These are phyloP conservation scores for Eucalyptus brandiana DNA, from an alignment of 345 rosid genomes.

Conservation along the genomic window DNA sequence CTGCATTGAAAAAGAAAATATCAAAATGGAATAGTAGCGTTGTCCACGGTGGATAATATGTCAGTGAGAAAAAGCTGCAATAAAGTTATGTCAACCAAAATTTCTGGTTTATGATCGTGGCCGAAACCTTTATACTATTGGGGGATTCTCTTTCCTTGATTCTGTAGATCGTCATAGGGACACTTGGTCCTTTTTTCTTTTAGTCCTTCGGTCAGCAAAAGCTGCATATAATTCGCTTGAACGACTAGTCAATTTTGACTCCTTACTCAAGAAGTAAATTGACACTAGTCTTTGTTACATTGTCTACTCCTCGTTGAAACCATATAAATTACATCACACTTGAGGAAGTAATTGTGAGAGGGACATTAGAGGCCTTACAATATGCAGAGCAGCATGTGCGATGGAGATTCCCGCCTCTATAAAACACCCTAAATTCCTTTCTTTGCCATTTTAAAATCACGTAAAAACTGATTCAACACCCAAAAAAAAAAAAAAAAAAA, in stretches of 20 bases:
- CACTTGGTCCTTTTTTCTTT: background rate
- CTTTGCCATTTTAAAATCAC: background rate
- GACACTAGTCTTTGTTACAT: background rate
- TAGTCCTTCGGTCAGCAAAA: background rate
- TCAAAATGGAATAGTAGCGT: background rate
- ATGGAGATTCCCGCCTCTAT: background rate
- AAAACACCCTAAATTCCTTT: fast-evolving
- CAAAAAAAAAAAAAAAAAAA: no score
- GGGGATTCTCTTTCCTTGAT: background rate
- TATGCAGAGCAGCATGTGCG: background rate
- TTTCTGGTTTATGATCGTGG: background rate
- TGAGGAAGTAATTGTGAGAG: background rate
- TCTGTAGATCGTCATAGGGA: background rate
- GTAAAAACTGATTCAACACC: fast-evolving
- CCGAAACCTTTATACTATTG: background rate
- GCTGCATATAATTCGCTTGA: background rate
- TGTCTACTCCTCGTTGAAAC: background rate
- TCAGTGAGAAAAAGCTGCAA: background rate
- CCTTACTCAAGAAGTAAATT: background rate
- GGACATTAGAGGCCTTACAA: background rate
- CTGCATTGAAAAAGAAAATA: background rate
- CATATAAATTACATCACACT: background rate
- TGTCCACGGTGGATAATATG: background rate
- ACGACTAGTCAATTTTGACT: background rate
- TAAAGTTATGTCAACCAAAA: background rate